A percentile compares a stretch with the other conserved stretches of the same genome.
phyloP scores from a whole-genome alignment of 108 stramenopile genomes.

The Skeletonema potamos region DNA sequence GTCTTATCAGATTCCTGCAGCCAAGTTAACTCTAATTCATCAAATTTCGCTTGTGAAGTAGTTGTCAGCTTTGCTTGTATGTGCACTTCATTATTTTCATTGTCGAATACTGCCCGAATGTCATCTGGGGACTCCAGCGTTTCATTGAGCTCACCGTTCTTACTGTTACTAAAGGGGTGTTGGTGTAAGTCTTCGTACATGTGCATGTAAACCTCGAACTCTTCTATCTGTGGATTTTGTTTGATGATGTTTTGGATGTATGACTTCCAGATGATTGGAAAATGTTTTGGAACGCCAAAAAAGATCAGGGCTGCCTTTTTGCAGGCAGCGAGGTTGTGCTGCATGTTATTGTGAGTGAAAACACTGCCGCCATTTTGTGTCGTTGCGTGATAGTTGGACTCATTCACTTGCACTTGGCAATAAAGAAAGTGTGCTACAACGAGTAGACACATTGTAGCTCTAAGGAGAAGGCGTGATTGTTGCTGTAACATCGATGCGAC shows the following conservation, averaged over 20 bases:
- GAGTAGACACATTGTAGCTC: too few species aligned
- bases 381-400: too few species aligned
- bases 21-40: not conserved
- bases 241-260: not conserved
- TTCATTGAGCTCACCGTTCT: not conserved
- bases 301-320: not conserved
- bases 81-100: not conserved
- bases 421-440: too few species aligned
- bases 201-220: not conserved
- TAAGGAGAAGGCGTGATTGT: too few species aligned
- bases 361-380: too few species aligned
- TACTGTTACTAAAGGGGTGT: not conserved
- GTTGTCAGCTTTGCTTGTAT: not conserved
- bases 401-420: too few species aligned
- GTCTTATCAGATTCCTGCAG: not conserved
- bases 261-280: not conserved
- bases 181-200: not conserved
- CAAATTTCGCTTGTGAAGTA: not conserved
- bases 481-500: too few species aligned
- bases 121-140: not conserved
- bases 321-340: too few species aligned
- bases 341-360: too few species aligned
- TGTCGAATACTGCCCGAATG: not conserved
- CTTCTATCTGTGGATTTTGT: not conserved
- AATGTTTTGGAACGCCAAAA: not conserved